These are phyloP conservation scores for Aspergillus sp. DNA, from an alignment of 2,329 filamentous ascomycete species.

Conservation along the genomic window DNA sequence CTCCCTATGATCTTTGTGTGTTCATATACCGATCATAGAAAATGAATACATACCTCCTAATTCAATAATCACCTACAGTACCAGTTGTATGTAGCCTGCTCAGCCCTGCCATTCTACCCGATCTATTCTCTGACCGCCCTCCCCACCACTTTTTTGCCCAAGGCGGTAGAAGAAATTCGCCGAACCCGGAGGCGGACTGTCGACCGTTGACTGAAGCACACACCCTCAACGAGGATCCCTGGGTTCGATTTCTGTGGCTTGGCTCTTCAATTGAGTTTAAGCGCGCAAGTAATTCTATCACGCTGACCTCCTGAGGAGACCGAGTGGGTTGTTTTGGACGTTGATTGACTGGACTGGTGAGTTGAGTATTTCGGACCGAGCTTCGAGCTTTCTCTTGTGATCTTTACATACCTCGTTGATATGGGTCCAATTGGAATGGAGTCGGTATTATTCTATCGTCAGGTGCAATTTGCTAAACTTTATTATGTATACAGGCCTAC, in stretches of 20 bases:
- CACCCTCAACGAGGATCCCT: not conserved
- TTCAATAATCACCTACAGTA: not conserved
- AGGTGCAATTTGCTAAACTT: too few relatives aligned
- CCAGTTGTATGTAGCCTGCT: not conserved
- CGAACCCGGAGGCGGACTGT: constrained; percentile 9
- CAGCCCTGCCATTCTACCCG: not conserved
- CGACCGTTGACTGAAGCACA: not conserved
- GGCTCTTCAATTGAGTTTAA: not conserved
- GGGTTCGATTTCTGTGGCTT: not conserved
- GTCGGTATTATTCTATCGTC: too few relatives aligned
- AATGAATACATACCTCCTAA: not conserved
- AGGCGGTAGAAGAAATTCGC: not conserved
- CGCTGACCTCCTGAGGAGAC: not conserved
- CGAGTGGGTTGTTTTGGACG: not conserved
- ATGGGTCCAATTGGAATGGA: not conserved
- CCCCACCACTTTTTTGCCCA: constrained; percentile 15
- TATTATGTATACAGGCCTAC: not conserved
- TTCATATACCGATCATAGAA: not conserved
- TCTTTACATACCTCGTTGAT: not conserved
- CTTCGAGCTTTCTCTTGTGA: not conserved
- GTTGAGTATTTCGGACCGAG: not conserved
- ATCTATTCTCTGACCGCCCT: constrained; percentile 2
- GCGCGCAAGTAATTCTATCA: not conserved
- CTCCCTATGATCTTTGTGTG: not conserved
- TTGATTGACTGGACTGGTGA: not conserved